A percentile compares a stretch with the other conserved stretches of the same genome.
Evolutionary conservation across 2,329 filamentous ascomycete genomes (phyloP).

Genomic region (Fusarium luffae): DNA sequence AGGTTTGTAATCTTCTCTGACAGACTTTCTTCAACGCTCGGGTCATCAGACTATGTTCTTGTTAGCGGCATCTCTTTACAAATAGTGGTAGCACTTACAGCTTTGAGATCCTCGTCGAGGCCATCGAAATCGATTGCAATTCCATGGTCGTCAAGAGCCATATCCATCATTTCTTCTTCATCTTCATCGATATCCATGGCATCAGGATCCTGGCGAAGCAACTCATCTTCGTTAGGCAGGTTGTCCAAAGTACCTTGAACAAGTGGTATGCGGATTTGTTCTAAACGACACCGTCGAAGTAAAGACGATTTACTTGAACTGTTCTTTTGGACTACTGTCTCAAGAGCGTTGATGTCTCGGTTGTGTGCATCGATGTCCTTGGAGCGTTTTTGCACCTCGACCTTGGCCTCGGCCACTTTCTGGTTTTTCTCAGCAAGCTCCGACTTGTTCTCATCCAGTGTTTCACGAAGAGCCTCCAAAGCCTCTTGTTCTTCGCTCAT

Average conservation of each 20-base stretch:
- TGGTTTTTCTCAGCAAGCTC: slow-evolving; percentile 76
- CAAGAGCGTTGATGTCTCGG: slow-evolving; percentile 81
- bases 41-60: slow-evolving; percentile 69
- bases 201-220: slow-evolving; percentile 81
- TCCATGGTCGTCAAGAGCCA: slow-evolving; percentile 86
- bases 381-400: slow-evolving; percentile 83
- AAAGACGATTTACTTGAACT: slow-evolving; percentile 85
- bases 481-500: slow-evolving; percentile 80
- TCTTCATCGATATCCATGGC: slow-evolving; percentile 91
- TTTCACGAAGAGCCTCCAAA: slow-evolving; percentile 78
- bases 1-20: slow-evolving; percentile 81
- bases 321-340: slow-evolving; percentile 87
- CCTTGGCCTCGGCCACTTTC: slow-evolving; percentile 80
- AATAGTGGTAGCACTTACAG: slow-evolving; percentile 61
- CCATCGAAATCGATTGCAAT: slow-evolving; percentile 88
- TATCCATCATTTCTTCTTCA: slow-evolving; percentile 68
- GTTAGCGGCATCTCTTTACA: slow-evolving; percentile 44
- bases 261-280: slow-evolving; percentile 90
- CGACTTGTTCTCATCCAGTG: slow-evolving; percentile 74
- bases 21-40: slow-evolving; percentile 78
- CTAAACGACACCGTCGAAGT: slow-evolving; percentile 89
- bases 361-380: slow-evolving; percentile 81
- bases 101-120: slow-evolving; percentile 84
- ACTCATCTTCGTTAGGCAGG: slow-evolving; percentile 85
- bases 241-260: slow-evolving; percentile 80